A percentile compares a stretch with the other conserved stretches of the same genome.
These are phyloP conservation scores for Rhynchospora tenuis DNA, from an alignment of 176 grass and related monocot species.

Conservation along the genomic window DNA sequence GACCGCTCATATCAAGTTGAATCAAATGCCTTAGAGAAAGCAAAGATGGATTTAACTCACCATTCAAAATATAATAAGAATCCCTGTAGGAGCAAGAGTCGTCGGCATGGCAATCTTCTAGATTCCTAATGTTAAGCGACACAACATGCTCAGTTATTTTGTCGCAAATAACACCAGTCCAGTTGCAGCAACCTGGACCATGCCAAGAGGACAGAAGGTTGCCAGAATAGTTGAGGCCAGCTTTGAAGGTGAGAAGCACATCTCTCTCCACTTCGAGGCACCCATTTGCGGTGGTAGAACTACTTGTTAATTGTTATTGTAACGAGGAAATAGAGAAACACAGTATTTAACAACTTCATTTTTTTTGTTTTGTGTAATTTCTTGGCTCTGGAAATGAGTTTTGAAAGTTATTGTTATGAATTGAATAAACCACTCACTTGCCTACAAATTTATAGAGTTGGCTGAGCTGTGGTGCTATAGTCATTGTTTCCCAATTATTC, in stretches of 20 bases:
- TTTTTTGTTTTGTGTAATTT: too few relatives aligned
- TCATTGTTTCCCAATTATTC: too few relatives aligned
- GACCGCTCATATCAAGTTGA: conserved; percentile 1
- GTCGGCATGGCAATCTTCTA: too few relatives aligned
- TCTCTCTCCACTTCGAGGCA: neutral
- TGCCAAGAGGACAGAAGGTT: conserved; percentile 10
- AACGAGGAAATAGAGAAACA: too few relatives aligned
- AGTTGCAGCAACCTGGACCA: conserved; percentile 26
- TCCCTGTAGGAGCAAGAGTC: neutral
- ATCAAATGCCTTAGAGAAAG: neutral
- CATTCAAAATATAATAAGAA: neutral
- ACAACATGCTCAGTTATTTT: neutral
- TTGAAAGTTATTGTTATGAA: too few relatives aligned
- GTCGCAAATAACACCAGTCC: conserved; percentile 31
- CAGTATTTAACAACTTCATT: too few relatives aligned
- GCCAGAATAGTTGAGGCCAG: neutral
- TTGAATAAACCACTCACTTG: too few relatives aligned
- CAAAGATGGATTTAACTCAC: conserved; percentile 19
- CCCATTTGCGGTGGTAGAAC: neutral
- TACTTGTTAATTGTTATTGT: neutral
- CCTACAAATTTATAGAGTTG: too few relatives aligned
- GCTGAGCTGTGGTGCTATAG: too few relatives aligned
- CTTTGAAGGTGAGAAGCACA: conserved; percentile 39
- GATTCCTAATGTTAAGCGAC: neutral
- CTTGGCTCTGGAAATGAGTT: too few relatives aligned